Evolutionary conservation across 495 filamentous ascomycete genomes (phyloP).

Genomic region (Hyaloscypha bicolor): DNA sequence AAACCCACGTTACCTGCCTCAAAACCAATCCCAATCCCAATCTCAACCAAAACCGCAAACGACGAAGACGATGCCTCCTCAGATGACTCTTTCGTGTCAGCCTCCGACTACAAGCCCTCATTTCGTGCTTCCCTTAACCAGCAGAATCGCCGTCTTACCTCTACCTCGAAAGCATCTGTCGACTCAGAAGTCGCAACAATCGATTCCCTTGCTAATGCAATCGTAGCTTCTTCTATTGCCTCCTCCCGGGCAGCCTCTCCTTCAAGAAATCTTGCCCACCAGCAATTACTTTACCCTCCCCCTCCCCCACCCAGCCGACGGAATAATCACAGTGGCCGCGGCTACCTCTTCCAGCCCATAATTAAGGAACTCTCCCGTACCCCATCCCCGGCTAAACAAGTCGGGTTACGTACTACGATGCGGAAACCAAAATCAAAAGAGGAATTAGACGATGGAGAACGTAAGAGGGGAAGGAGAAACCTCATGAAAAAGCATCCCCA

Average conservation of each 20-base stretch:
- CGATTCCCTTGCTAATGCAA: constrained; percentile 64
- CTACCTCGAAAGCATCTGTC: constrained; percentile 15
- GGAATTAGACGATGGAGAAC: constrained; percentile 58
- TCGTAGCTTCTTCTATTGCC: constrained; percentile 82
- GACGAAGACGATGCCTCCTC: constrained; percentile 27
- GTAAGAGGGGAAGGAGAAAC: constrained; percentile 23
- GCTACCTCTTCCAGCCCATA: constrained; percentile 23
- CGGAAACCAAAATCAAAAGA: constrained; percentile 58
- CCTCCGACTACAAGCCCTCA: constrained; percentile 27
- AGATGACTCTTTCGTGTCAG: constrained; percentile 35
- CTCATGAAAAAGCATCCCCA: constrained; percentile 53
- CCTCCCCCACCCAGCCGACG: constrained; percentile 49
- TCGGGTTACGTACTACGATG: constrained; percentile 69
- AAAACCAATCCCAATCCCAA: constrained; percentile 27
- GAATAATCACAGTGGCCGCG: constrained; percentile 42
- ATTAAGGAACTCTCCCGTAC: constrained; percentile 48
- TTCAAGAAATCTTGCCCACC: constrained; percentile 42
- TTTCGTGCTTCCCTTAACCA: constrained; percentile 11
- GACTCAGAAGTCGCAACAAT: constrained; percentile 21
- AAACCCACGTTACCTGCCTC: constrained; percentile 12
- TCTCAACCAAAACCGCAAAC: not conserved
- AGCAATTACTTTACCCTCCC: constrained; percentile 37
- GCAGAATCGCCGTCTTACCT: constrained; percentile 13
- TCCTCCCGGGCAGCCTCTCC: constrained; percentile 64
- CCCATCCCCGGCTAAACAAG: constrained; percentile 51